phyloP scores from a whole-genome alignment of 495 filamentous ascomycete species.

The Neurospora discreta region DNA sequence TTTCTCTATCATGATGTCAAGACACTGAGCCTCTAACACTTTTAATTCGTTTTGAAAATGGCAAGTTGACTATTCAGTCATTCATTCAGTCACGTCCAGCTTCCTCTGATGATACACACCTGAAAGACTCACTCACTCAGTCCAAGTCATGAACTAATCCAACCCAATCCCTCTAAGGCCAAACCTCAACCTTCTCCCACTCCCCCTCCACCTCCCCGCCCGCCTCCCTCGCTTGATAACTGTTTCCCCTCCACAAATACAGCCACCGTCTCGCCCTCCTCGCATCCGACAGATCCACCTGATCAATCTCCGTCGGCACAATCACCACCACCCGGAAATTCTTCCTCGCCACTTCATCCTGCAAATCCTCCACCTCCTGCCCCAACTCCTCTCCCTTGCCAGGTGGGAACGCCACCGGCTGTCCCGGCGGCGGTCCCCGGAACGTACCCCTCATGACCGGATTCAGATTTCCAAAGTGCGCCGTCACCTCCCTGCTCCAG shows the following conservation, averaged over 20 bases:
- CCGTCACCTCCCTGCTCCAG: conserved; percentile 63
- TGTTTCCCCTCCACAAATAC: conserved; percentile 44
- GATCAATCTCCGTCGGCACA: conserved; percentile 68
- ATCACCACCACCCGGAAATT: conserved; percentile 86
- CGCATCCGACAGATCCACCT: conserved; percentile 57
- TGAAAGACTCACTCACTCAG: background rate
- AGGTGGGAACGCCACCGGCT: conserved; percentile 35
- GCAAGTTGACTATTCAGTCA: background rate
- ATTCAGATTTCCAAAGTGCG: conserved; percentile 77
- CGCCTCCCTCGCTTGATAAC: conserved; percentile 13
- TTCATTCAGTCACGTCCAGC: background rate
- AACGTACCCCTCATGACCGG: conserved; percentile 74
- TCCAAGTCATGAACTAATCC: background rate
- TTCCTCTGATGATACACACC: background rate
- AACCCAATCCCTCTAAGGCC: conserved; percentile 47
- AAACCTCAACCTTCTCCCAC: conserved; percentile 73
- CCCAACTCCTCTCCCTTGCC: conserved; percentile 45
- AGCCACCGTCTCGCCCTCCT: conserved; percentile 52
- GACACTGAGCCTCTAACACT: background rate
- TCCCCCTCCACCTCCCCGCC: conserved; percentile 35
- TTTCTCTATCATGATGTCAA: background rate
- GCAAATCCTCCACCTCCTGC: conserved; percentile 54
- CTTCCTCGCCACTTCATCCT: conserved; percentile 54
- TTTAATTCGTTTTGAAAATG: background rate
- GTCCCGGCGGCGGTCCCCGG: conserved; percentile 64